Conservation (phyloP, 768 basidiomycete species). For the Asterophora parasitica region DNA sequence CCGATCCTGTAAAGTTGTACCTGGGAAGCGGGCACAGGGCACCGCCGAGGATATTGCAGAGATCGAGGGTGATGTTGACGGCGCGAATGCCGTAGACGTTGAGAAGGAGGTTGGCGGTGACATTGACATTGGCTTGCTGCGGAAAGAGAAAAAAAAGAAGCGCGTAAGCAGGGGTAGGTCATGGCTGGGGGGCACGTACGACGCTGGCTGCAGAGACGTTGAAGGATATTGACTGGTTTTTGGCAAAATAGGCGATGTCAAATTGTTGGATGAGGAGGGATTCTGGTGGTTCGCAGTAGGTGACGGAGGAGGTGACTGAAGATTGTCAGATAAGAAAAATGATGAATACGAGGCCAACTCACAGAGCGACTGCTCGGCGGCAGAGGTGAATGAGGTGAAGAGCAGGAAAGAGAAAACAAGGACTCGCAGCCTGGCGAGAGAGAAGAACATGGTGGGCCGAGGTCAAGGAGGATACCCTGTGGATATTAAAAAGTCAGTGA, state of each 20-base stretch:
- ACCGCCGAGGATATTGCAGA: slow-evolving; percentile 75
- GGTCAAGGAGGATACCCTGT: slow-evolving; percentile 10
- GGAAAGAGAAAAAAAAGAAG: slow-evolving; percentile 4
- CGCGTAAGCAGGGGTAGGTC: slow-evolving; percentile 11
- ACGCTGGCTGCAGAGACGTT: slow-evolving; percentile 85
- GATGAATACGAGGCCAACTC: slow-evolving; percentile 25
- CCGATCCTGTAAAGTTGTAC: slow-evolving; percentile 86
- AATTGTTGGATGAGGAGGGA: slow-evolving; percentile 76
- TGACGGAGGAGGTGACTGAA: slow-evolving; percentile 81
- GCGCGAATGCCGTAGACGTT: slow-evolving; percentile 86
- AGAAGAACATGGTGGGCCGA: slow-evolving; percentile 51
- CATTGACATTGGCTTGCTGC: slow-evolving; percentile 72
- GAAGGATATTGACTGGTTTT: slow-evolving; percentile 74
- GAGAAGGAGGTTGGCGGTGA: slow-evolving; percentile 75
- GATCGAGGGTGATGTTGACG: slow-evolving; percentile 80
- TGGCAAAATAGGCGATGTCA: slow-evolving; percentile 64
- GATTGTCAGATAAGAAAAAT: slow-evolving; percentile 12
- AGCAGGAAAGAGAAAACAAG: slow-evolving; percentile 36
- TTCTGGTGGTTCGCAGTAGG: slow-evolving; percentile 80
- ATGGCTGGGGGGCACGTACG: slow-evolving; percentile 40
- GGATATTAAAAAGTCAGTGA: slow-evolving; percentile 2
- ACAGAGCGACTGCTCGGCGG: slow-evolving; percentile 59
- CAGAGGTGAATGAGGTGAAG: slow-evolving; percentile 33
- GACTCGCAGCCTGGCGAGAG: slow-evolving; percentile 76
- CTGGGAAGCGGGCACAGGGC: slow-evolving; percentile 78